Evolutionary conservation across 1,284 basidiomycete genomes (phyloP), one percentile per base, ranked within the genome.

Genomic region (Trichosporon ovoides): DNA sequence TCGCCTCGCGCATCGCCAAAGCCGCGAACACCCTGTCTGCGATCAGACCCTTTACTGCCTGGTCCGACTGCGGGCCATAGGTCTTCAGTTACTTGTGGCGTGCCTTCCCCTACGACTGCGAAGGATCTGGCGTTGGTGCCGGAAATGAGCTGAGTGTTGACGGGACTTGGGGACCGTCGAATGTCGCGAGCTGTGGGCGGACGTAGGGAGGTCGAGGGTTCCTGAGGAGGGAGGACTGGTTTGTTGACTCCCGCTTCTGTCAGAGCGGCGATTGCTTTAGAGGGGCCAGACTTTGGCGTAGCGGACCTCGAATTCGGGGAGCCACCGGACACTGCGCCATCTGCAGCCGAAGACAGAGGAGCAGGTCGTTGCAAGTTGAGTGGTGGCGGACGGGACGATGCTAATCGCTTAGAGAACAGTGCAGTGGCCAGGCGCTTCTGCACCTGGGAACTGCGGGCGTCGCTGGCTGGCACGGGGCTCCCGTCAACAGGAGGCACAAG

Each of bases 351-450:
- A 1, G 43, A 18, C 2, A 28, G 16, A n/a, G 43, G 43, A 7
- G 24, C 28, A 7, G 43, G 43, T n/a, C 43, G 14, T 48, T 48
- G 43, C 43, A 48, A 12, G n/a, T 48, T 48, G 22, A 48, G n/a
- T 3, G 43, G 43, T 24, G 43, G 43, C 11, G 43, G 43, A 10
- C 43, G 43, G 3, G 43, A 48, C 13, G 43, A 48, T 31, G 43
- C 43, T 7, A 48, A n/a, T 10, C 43, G 24, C 28, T 48, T 48
- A 9, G 43, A 48, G 43, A 48, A 48, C 5, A 48, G 24, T 11
- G 43, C 43, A 31, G 22, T 48, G 13, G 58, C 58, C 12, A 63
- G 40, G 18, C 62, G 57, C n/a, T 60, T 58, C 4, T 51, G 58
- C 3, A 63, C 62, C 35, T 63, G 62, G 1, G 56, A 56, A 0